These are phyloP conservation scores for Salvia splendens DNA, from an alignment of 257 asterid species.

Conservation along the genomic window DNA sequence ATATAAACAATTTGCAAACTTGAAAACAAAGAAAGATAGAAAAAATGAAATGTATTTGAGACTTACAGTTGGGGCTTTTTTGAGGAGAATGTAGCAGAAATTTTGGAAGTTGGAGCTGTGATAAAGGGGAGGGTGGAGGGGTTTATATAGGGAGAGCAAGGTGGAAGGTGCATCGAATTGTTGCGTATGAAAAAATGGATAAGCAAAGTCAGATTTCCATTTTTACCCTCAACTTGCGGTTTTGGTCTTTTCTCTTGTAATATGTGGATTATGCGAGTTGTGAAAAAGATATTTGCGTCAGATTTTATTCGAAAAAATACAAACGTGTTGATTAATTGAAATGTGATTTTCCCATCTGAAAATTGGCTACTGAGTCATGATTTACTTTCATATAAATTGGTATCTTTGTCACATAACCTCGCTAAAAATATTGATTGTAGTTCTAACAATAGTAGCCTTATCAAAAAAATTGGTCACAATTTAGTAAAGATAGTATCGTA, in stretches of 20 bases:
- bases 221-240: slow-evolving; percentile 31
- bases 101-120: background rate
- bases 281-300: background rate
- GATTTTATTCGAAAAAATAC: too few species aligned
- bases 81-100: slow-evolving; percentile 32
- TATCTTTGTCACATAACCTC: too few species aligned
- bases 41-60: background rate
- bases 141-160: slow-evolving; percentile 43
- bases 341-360: too few species aligned
- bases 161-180: slow-evolving; percentile 36
- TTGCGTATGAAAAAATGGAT: slow-evolving; percentile 31
- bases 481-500: too few species aligned
- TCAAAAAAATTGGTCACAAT: too few species aligned
- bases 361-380: too few species aligned
- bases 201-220: slow-evolving; percentile 12
- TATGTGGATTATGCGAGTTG: background rate
- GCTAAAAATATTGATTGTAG: too few species aligned
- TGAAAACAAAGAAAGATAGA: background rate
- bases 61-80: slow-evolving; percentile 45
- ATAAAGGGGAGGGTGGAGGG: slow-evolving; percentile 11
- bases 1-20: slow-evolving; percentile 10
- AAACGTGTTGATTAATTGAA: background rate
- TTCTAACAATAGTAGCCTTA: too few species aligned
- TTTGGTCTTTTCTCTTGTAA: background rate
- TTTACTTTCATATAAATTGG: too few species aligned